Conservation (phyloP, 2,329 filamentous ascomycete genomes). For the Sphaerulina musiva region DNA sequence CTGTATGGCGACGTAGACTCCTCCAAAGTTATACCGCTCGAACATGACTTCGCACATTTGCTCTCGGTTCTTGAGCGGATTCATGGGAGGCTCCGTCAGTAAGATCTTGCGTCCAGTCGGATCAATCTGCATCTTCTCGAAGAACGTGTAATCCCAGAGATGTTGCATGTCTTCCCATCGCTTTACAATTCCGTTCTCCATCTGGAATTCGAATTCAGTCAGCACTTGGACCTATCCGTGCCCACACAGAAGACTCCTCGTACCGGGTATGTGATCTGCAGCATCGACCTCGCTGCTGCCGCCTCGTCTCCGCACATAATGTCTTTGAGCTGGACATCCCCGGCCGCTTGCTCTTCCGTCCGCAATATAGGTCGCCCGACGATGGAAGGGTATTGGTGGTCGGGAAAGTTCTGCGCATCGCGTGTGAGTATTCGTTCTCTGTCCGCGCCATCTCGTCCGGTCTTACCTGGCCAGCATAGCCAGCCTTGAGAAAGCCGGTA, state of each 20-base stretch:
- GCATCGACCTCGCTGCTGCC: slow-evolving; percentile 88
- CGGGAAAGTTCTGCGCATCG: slow-evolving; percentile 77
- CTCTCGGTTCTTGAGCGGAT: slow-evolving; percentile 92
- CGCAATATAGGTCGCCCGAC: slow-evolving; percentile 95
- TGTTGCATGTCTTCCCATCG: slow-evolving; percentile 99
- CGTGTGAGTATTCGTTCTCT: not conserved
- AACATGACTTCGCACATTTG: slow-evolving; percentile 99
- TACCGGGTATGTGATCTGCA: slow-evolving; percentile 94
- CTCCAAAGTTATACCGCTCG: slow-evolving; percentile 90
- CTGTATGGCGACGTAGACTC: slow-evolving; percentile 96
- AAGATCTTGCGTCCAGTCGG: slow-evolving; percentile 91
- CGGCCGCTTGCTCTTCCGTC: slow-evolving; percentile 74
- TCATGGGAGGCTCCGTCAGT: slow-evolving; percentile 95
- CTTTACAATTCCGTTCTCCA: slow-evolving; percentile 99
- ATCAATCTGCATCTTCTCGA: slow-evolving; percentile 92
- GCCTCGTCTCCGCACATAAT: slow-evolving; percentile 99
- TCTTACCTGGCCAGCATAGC: slow-evolving; percentile 81
- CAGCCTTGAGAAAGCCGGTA: slow-evolving; percentile 98
- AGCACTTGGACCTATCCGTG: slow-evolving; percentile 9
- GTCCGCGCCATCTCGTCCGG: not conserved
- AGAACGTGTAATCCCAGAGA: slow-evolving; percentile 98
- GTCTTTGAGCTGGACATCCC: slow-evolving; percentile 76
- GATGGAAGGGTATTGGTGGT: slow-evolving; percentile 97
- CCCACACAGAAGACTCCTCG: slow-evolving; percentile 22
- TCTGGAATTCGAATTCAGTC: slow-evolving; percentile 44